phyloP scores from a whole-genome alignment of 2,329 filamentous ascomycete genomes.

The Neurospora sp. region DNA sequence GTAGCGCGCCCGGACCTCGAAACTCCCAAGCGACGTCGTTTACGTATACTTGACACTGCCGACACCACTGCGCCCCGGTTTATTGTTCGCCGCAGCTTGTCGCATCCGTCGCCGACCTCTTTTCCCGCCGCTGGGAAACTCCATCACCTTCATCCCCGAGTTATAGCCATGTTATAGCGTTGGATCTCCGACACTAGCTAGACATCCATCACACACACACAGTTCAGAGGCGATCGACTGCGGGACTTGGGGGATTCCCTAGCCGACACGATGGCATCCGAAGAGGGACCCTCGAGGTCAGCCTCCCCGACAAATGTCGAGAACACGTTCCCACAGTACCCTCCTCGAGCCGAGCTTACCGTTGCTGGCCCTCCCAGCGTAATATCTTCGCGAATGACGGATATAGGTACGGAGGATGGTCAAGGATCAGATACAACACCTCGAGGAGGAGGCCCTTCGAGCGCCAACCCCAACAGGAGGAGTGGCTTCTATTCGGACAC shows the following conservation, averaged over 20 bases:
- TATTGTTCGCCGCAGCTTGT: background rate
- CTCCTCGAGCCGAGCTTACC: conserved; percentile 23
- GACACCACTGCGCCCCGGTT: background rate
- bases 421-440: conserved; percentile 29
- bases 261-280: conserved; percentile 12
- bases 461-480: conserved; percentile 19
- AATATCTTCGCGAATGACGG: conserved; percentile 65
- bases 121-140: background rate
- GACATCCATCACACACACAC: background rate
- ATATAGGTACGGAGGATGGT: conserved; percentile 49
- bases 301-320: conserved; percentile 24
- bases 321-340: conserved; percentile 30
- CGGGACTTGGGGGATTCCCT: background rate
- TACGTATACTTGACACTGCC: background rate
- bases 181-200: background rate
- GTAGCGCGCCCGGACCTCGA: background rate
- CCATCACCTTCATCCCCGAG: background rate
- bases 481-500: conserved; percentile 32
- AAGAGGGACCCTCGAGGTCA: conserved; percentile 26
- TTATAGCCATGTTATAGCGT: background rate
- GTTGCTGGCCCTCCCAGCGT: conserved; percentile 49
- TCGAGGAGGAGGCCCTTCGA: conserved; percentile 20
- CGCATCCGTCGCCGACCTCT: background rate
- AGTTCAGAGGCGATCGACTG: background rate
- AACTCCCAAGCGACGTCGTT: background rate